Conservation (phyloP, 2,329 filamentous ascomycete species). For the Coniella vitis region DNA sequence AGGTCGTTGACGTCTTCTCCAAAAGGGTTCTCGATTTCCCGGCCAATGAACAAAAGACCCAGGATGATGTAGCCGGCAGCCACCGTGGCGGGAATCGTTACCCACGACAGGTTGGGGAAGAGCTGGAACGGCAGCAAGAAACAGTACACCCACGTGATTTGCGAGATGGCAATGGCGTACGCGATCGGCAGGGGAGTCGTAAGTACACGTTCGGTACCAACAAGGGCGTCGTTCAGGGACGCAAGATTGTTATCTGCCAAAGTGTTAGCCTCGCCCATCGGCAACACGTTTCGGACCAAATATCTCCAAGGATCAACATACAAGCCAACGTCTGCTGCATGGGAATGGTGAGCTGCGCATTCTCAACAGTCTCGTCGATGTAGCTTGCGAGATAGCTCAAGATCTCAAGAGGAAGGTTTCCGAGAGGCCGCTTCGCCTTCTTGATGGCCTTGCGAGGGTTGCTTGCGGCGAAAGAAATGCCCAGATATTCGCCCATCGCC, state of each 20-base stretch:
- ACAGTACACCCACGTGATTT: slow-evolving; percentile 73
- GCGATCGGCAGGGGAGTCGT: slow-evolving; percentile 66
- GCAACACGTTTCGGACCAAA: no score
- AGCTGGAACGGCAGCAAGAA: slow-evolving; percentile 68
- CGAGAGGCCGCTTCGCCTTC: slow-evolving; percentile 57
- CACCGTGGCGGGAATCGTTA: slow-evolving; percentile 63
- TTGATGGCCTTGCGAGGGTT: slow-evolving; percentile 67
- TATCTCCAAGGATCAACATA: no score
- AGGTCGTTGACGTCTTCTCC: slow-evolving; percentile 63
- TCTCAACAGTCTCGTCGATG: slow-evolving; percentile 47
- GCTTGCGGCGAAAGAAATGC: slow-evolving; percentile 59
- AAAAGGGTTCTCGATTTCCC: slow-evolving; percentile 65
- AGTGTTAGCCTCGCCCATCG: background rate
- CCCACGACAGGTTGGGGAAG: slow-evolving; percentile 51
- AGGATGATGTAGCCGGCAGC: slow-evolving; percentile 66
- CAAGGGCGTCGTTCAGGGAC: slow-evolving; percentile 57
- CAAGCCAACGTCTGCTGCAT: slow-evolving; percentile 47
- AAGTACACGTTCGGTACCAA: slow-evolving; percentile 64
- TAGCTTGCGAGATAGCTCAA: slow-evolving; percentile 58
- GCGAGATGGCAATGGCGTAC: slow-evolving; percentile 68
- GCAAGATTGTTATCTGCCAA: slow-evolving; percentile 36
- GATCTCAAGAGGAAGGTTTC: slow-evolving; percentile 67
- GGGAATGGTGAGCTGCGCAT: slow-evolving; percentile 39
- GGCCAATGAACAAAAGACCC: slow-evolving; percentile 58
- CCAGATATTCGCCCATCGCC: slow-evolving; percentile 55